Conservation (phyloP, 106 monocot genomes). For the Allium fistulosum region DNA sequence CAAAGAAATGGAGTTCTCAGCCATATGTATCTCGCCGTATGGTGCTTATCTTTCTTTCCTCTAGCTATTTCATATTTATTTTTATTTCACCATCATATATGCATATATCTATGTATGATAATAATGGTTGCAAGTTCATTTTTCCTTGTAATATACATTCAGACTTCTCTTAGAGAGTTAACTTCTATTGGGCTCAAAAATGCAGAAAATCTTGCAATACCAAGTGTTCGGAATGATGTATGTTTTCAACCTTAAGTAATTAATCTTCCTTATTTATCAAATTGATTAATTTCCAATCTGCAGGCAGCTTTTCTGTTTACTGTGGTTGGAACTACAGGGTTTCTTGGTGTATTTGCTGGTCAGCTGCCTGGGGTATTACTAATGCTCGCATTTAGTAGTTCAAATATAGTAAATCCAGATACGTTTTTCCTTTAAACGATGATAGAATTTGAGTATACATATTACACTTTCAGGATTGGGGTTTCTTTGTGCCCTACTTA, state of each 20-base stretch:
- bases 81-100: not conserved
- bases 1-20: constrained; percentile 88
- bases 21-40: constrained; percentile 92
- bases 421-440: not conserved
- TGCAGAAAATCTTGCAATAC: constrained; percentile 91
- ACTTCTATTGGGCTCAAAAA: constrained; percentile 92
- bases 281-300: not conserved
- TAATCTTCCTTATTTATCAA: too few relatives aligned
- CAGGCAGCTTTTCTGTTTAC: constrained; percentile 99
- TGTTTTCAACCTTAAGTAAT: not conserved
- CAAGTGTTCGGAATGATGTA: constrained; percentile 98
- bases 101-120: too few relatives aligned
- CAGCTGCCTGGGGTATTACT: constrained; percentile 93
- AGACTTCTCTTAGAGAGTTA: constrained; percentile 87
- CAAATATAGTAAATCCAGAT: not conserved
- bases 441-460: not conserved
- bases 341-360: constrained; percentile 81
- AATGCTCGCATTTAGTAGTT: not conserved
- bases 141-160: constrained; percentile 13
- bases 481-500: constrained; percentile 92
- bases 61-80: not conserved
- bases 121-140: not conserved
- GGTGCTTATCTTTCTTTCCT: constrained; percentile 21
- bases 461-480: constrained; percentile 65
- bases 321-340: constrained; percentile 82